Evolutionary conservation across 331 rosid species (phyloP).

Genomic region (Quercus lobata): DNA sequence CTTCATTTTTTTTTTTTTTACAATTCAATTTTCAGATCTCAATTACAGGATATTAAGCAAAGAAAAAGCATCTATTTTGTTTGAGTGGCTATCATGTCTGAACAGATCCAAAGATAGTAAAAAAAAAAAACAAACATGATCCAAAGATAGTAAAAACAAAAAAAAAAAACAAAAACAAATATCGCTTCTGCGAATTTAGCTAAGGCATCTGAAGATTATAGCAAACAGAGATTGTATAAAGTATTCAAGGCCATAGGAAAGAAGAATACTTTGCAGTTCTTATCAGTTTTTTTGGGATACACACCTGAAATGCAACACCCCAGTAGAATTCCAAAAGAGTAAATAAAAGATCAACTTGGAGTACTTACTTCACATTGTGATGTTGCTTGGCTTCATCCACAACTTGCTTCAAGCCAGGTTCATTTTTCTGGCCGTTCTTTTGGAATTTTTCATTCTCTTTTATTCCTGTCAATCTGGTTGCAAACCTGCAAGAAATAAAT

Average conservation of each 20-base stretch:
- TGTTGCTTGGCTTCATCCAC: conserved; percentile 79
- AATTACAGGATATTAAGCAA: background rate
- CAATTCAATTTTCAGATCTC: background rate
- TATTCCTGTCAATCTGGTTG: conserved; percentile 81
- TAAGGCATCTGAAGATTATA: background rate
- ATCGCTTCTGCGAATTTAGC: background rate
- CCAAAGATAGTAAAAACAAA: background rate
- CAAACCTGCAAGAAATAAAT: conserved; percentile 59
- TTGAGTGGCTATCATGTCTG: background rate
- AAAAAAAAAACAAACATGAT: too few relatives aligned
- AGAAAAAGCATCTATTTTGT: background rate
- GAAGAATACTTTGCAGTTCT: background rate
- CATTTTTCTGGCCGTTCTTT: conserved; percentile 45
- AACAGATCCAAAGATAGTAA: background rate
- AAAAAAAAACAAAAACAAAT: background rate
- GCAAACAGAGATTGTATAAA: background rate
- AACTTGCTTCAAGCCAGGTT: conserved; percentile 80
- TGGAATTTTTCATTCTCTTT: conserved; percentile 82
- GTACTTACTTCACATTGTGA: conserved; percentile 81
- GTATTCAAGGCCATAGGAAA: background rate
- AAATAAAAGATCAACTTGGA: conserved; percentile 9
- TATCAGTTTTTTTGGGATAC: background rate
- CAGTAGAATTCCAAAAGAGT: background rate
- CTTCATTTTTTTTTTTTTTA: too few relatives aligned
- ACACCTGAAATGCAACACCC: background rate